Base-by-base conservation (phyloP, 345 rosid species). In the Isatis tinctoria region DNA sequence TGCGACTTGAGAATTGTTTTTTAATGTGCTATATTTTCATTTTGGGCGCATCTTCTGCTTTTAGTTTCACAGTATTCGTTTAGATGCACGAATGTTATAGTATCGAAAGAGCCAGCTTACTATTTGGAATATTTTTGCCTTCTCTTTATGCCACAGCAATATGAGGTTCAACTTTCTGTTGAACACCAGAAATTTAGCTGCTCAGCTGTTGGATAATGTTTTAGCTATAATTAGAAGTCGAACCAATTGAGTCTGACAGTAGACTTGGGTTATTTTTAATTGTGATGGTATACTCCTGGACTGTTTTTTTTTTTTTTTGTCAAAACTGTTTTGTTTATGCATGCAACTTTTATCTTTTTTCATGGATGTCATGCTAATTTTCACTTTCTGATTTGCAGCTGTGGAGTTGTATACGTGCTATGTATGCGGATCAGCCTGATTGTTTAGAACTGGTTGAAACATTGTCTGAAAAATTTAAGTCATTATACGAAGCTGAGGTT, bases 401-500 rank as follows among this genome's bases (percentile, higher is more conserved):
- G 47, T 92, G 99, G 97, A 82, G 83, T 76, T 79, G 86, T 72
- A 83, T 95, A 41, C 87, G 66, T 49, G 52, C 74, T 65, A 92
- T 90, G 44, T 92, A 81, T 30, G 78, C 72, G 22, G 97, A 90
- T 79, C 96, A 90, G 75, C 80, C 88, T 27, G 92, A 90, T 79
- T 80, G 85, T 80, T 77, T 92, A 39, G 92, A 87, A 67, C 84
- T 90, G 80, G 90, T 84, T 48, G 86, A 82, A 60, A 87, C 82
- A 59, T 85, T 95, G 76, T 87, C 91, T 51, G 82, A 84, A 78
- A 85, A 83, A 47, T 92, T 95, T 51, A 92, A 88, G 77, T 79
- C 85, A 5, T 65, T 86, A 73, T 88, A 84, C 74, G 91, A 86
- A 65, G 73, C 86, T 72, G 92, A 95, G 97, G 98, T 94, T 62